Evolutionary conservation across 2,329 filamentous ascomycete species (phyloP).

Genomic region (Alternaria sp.): DNA sequence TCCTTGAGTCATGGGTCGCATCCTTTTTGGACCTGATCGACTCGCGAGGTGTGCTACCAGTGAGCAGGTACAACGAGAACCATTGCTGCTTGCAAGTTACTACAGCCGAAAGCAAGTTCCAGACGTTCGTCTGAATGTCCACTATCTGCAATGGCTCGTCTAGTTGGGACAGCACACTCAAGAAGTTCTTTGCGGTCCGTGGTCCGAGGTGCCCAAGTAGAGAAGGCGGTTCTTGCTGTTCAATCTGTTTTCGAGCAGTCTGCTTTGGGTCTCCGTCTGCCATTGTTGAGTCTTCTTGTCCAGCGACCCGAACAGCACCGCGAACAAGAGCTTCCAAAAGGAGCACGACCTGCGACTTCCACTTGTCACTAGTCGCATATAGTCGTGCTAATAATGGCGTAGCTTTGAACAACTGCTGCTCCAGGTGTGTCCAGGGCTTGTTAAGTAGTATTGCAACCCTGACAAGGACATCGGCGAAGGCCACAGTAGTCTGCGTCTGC

Average conservation of each 20-base stretch:
- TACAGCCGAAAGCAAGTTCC: constrained; percentile 85
- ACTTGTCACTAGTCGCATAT: constrained; percentile 72
- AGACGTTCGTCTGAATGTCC: constrained; percentile 71
- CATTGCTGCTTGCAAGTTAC: constrained; percentile 92
- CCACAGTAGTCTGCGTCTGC: constrained; percentile 70
- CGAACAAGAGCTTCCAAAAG: constrained; percentile 77
- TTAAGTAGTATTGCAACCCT: constrained; percentile 70
- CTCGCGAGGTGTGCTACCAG: constrained; percentile 82
- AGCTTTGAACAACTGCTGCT: constrained; percentile 80
- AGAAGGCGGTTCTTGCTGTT: constrained; percentile 75
- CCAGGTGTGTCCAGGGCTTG: constrained; percentile 68
- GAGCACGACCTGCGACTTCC: constrained; percentile 69
- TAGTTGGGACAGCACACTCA: constrained; percentile 77
- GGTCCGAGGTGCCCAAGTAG: constrained; percentile 88
- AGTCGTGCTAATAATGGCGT: constrained; percentile 78
- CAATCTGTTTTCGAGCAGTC: background rate
- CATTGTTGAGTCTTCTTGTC: constrained; percentile 29
- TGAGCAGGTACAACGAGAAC: constrained; percentile 92
- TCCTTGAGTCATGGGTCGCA: constrained; percentile 44
- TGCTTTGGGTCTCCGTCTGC: constrained; percentile 11
- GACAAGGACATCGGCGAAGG: constrained; percentile 73
- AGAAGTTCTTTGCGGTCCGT: constrained; percentile 81
- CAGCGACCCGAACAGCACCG: constrained; percentile 66
- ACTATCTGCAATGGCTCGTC: constrained; percentile 75
- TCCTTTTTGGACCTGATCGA: constrained; percentile 66